phyloP scores from a whole-genome alignment of 202 grass and related monocot genomes.

The Elaeis oleifera region DNA sequence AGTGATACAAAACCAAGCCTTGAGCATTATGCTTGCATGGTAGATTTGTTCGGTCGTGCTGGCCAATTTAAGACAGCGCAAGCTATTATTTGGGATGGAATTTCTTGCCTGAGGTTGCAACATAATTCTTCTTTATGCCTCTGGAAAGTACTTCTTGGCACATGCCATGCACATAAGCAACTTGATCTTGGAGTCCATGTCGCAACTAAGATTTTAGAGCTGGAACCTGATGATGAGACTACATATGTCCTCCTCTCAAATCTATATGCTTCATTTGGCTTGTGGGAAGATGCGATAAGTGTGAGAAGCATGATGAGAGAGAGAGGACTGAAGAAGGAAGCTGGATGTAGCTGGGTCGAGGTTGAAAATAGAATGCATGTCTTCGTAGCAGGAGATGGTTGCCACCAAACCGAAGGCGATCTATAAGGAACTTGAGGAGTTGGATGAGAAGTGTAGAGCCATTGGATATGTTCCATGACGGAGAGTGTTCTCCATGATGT shows the following conservation, averaged over 20 bases:
- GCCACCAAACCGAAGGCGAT: slow-evolving; percentile 5
- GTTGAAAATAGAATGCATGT: slow-evolving; percentile 13
- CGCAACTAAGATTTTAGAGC: slow-evolving; percentile 10
- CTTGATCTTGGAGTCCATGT: slow-evolving; percentile 5
- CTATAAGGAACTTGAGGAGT: slow-evolving; percentile 6
- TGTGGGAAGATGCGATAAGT: slow-evolving; percentile 13
- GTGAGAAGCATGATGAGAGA: slow-evolving; percentile 7
- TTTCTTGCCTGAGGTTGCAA: neutral
- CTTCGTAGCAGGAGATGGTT: slow-evolving; percentile 11
- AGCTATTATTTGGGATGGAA: neutral
- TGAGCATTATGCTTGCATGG: slow-evolving; percentile 22
- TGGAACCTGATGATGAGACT: slow-evolving; percentile 4
- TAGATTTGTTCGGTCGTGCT: slow-evolving; percentile 25
- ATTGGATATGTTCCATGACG: slow-evolving; percentile 16
- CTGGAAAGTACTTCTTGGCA: slow-evolving; percentile 20
- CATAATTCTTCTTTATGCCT: slow-evolving; percentile 4
- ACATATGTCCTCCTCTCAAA: slow-evolving; percentile 22
- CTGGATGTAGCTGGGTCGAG: slow-evolving; percentile 23
- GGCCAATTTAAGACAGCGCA: slow-evolving; percentile 4
- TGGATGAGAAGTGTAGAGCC: slow-evolving; percentile 5
- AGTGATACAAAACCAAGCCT: neutral
- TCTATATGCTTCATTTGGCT: slow-evolving; percentile 14
- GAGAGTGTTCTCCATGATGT: slow-evolving; percentile 13
- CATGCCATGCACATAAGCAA: slow-evolving; percentile 17
- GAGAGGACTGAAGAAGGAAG: slow-evolving; percentile 22